Percentiles rank a stretch among this genome's conserved stretches.
phyloP scores from a whole-genome alignment of 192 early-diverging fungal genomes.

The Chytriomyces hyalinus region DNA sequence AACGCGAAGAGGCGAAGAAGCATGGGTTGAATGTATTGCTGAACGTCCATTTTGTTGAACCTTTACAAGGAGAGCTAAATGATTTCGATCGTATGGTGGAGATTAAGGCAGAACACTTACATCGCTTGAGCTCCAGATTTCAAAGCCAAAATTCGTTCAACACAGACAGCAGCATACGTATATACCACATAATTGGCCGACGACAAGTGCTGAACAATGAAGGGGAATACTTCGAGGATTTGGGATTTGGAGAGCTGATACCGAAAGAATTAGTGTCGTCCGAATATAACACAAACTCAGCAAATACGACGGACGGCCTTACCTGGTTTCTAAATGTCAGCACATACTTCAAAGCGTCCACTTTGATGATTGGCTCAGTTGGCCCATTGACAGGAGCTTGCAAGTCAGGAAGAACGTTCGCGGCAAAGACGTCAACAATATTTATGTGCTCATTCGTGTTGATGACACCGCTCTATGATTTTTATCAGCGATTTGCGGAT shows the following conservation, averaged over 20 bases:
- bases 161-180: slow-evolving; percentile 89
- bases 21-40: slow-evolving; percentile 68
- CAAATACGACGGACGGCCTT: background rate
- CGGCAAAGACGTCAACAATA: slow-evolving; percentile 80
- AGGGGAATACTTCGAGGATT: slow-evolving; percentile 75
- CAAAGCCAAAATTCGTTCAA: slow-evolving; percentile 90
- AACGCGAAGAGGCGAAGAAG: slow-evolving; percentile 76
- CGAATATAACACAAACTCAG: slow-evolving; percentile 6
- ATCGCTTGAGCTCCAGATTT: slow-evolving; percentile 42
- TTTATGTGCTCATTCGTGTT: slow-evolving; percentile 83
- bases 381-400: slow-evolving; percentile 69
- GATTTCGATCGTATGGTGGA: background rate
- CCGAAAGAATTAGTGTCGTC: slow-evolving; percentile 21
- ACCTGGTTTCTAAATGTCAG: slow-evolving; percentile 92
- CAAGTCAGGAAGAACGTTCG: slow-evolving; percentile 85
- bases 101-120: slow-evolving; percentile 6
- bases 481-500: background rate
- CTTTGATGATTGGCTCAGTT: slow-evolving; percentile 87
- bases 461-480: slow-evolving; percentile 77
- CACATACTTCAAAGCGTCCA: slow-evolving; percentile 93
- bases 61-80: slow-evolving; percentile 35
- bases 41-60: slow-evolving; percentile 74
- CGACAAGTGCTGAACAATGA: slow-evolving; percentile 79
- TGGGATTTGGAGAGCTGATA: slow-evolving; percentile 77
- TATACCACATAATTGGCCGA: slow-evolving; percentile 82